Evolutionary conservation across 2,329 filamentous ascomycete species (phyloP).

Genomic region (Chrysoporthe deuterocubensis): DNA sequence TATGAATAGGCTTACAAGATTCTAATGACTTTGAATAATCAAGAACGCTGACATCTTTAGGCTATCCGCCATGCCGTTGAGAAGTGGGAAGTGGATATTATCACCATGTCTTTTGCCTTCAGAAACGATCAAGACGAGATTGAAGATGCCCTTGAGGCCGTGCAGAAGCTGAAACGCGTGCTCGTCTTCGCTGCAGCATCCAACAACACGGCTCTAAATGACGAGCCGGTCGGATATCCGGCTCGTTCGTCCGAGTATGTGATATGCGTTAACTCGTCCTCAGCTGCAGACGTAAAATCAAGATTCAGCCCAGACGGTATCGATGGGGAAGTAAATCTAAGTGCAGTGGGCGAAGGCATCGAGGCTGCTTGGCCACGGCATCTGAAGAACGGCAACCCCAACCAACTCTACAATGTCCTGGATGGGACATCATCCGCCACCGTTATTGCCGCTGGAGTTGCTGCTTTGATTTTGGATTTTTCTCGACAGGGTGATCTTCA

Average conservation of each 20-base stretch:
- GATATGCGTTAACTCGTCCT: background rate
- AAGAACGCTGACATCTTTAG: background rate
- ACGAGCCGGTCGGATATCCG: background rate
- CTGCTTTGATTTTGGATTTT: background rate
- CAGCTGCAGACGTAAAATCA: background rate
- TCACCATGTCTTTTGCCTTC: background rate
- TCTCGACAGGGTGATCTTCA: background rate
- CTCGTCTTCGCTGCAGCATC: constrained; percentile 3
- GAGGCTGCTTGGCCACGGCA: background rate
- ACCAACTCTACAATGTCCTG: background rate
- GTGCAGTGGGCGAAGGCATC: background rate
- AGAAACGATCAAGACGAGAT: background rate
- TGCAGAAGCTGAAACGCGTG: background rate
- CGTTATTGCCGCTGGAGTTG: background rate
- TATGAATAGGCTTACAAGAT: background rate
- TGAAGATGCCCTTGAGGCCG: background rate
- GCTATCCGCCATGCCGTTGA: background rate
- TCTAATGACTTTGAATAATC: background rate
- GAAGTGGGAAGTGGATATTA: background rate
- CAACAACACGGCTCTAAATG: background rate
- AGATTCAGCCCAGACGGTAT: background rate
- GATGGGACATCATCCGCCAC: background rate
- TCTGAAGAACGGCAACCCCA: background rate
- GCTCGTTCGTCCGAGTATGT: background rate
- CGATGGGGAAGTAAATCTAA: background rate